phyloP scores from a whole-genome alignment of 1,139 yeast species.

The Hyphopichia fennica region DNA sequence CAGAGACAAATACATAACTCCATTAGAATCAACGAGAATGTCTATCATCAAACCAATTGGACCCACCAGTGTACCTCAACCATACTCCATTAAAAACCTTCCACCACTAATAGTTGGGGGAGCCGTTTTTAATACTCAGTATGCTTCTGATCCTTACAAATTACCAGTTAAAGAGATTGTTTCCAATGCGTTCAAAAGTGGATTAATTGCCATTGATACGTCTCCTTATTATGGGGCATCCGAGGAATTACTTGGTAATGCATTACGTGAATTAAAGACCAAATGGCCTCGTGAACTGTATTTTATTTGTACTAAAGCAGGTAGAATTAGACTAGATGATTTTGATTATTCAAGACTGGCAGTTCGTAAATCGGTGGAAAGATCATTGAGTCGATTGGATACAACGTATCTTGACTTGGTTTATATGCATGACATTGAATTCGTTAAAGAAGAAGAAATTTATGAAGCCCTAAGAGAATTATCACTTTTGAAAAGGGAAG shows the following conservation, averaged over 20 bases:
- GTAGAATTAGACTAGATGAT: constrained; percentile 63
- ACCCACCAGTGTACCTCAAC: constrained; percentile 15
- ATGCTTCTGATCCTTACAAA: constrained; percentile 61
- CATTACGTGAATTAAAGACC: constrained; percentile 43
- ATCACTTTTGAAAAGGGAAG: constrained; percentile 59
- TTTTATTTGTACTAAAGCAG: constrained; percentile 83
- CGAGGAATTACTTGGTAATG: constrained; percentile 71
- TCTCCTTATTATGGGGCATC: constrained; percentile 94
- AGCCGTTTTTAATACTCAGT: constrained; percentile 80
- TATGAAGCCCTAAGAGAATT: constrained; percentile 65
- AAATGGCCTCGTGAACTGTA: constrained; percentile 61
- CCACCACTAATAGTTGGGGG: constrained; percentile 80
- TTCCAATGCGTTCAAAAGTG: constrained; percentile 58
- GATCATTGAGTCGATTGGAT: constrained; percentile 65
- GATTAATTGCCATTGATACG: constrained; percentile 80
- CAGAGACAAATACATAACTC: no score
- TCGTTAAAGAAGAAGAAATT: constrained; percentile 56
- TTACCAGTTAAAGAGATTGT: constrained; percentile 62
- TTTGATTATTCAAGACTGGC: constrained; percentile 71
- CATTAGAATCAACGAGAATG: not conserved
- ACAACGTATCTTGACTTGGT: constrained; percentile 76
- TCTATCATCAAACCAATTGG: constrained; percentile 14
- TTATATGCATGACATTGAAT: constrained; percentile 88
- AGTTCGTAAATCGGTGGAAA: constrained; percentile 60
- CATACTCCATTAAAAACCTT: constrained; percentile 29